Evolutionary conservation across 192 early-diverging fungal species (phyloP), one percentile per base, ranked within the genome.

Genomic region (Glomus cerebriforme): DNA sequence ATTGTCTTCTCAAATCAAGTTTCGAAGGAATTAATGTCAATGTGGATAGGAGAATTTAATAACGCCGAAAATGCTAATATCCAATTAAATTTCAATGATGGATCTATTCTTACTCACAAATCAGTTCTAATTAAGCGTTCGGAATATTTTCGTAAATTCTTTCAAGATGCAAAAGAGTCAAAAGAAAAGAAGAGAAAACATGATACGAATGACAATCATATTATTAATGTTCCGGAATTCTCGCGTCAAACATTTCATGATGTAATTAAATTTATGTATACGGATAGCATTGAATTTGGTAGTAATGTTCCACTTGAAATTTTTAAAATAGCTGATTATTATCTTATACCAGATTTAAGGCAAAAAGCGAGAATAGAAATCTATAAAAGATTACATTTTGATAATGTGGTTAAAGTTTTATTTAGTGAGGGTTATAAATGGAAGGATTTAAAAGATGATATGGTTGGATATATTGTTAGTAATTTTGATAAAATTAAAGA

Each of bases 111-210:
- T 64, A 59, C 78, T 9, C 35, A 43, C 37, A 73, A 54, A 29
- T 54, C 45, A 7, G 45, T 79, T 37, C 71, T 79, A 12, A 27
- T n/a, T 35, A 35, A 76, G 17, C 68, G 78, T 27, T 72, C 67
- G 12, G 78, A 79, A 68, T 79, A 79, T 73, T 79, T 79, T 62
- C 68, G 43, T 22, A 62, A 58, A 54, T 45, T 79, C 15, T 77
- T 79, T 35, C 74, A 74, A 58, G 77, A 37, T 32, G 31, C 70
- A 72, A 47, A n/a, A 15, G 78, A 72, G 7, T 6, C 10, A 3
- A 54, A 54, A 22, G 49, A 54, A 17, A 54, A 54, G 17, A 54
- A 54, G 49, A 27, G 22, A 2, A 71, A 45, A 7, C 7, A 4
- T 12, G 64, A 32, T 47, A 19, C n/a, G 13, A 24, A 29, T n/a